Evolutionary conservation across 2,329 filamentous ascomycete species (phyloP), one percentile per base, ranked within the genome.

Genomic region (Gnomoniopsis smithogilvyi): DNA sequence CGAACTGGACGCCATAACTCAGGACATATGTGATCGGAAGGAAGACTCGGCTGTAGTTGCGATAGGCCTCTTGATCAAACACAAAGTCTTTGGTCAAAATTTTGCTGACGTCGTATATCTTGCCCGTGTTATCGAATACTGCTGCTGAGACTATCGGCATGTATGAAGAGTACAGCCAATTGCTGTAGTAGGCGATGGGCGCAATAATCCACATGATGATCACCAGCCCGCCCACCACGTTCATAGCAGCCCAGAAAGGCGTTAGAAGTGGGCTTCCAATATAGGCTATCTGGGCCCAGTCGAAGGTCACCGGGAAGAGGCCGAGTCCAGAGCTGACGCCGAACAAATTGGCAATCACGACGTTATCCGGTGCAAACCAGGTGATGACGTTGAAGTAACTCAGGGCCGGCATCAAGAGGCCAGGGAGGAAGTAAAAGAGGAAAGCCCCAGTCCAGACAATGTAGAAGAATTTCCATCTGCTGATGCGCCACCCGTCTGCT

Each of bases 331-430:
- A 94, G n/a, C 86, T 83, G 17, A 94, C 89, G 17, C 92, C 92
- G 68, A 96, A 96, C 64, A 96, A 77, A 70, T 96, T 96, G 33
- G 92, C 89, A 48, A 96, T 78, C 3, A 96, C 86, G n/a, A 95
- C 89, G 65, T 89, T 96, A 64, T 92, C 87, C 0, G 92, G 92
- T 2, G 90, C 90, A 71, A 93, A 90, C 91, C 91, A 96, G 15
- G 92, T 96, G 60, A 96, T 79, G 63, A 94, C 88, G 70, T 87
- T 96, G 78, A 96, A 96, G 73, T 94, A 95, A 73, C 90, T 94
- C 66, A 96, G 78, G 0, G 90, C 91, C 7, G 91, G 91, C 77
- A 95, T 88, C 50, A 96, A 76, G 14, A 96, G 79, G 3, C 91
- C 91, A 0, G 92, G 92, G 1, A 96, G 76, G 71, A 95, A 95